These are phyloP conservation scores for Pyrenula aspistea DNA, from an alignment of 495 filamentous ascomycete species.

Conservation along the genomic window DNA sequence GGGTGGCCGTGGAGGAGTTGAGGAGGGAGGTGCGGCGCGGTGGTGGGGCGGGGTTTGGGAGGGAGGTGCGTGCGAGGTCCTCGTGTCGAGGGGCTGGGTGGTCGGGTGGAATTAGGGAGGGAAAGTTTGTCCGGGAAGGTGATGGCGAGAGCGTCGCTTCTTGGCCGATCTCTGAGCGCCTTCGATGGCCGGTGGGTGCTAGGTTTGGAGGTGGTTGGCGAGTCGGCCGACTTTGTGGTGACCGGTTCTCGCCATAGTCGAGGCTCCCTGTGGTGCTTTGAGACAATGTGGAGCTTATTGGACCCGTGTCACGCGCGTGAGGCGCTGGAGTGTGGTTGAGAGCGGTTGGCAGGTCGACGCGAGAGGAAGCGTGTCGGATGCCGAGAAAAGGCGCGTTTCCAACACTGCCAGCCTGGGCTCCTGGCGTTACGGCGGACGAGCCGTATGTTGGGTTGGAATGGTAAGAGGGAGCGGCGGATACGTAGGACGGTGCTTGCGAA, in stretches of 20 bases:
- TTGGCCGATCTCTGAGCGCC: background rate
- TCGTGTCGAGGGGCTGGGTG: background rate
- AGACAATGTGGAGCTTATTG: background rate
- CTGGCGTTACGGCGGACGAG: background rate
- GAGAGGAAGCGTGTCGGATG: background rate
- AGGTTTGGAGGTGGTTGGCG: background rate
- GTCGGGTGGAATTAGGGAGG: background rate
- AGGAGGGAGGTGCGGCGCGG: background rate
- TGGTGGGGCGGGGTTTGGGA: background rate
- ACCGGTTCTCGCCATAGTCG: background rate
- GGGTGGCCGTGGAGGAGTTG: background rate
- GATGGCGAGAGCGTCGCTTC: background rate
- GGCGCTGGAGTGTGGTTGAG: background rate
- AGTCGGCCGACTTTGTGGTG: background rate
- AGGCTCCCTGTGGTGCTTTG: background rate
- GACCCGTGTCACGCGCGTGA: no score
- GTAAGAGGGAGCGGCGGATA: conserved; percentile 1
- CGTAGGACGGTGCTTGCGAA: conserved; percentile 1
- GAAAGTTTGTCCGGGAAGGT: background rate
- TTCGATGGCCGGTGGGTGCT: background rate
- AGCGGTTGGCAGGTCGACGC: background rate
- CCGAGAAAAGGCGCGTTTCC: background rate
- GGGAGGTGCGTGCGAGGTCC: background rate
- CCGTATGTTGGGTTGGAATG: background rate
- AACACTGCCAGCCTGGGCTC: no score